Conservation (phyloP, 2,329 filamentous ascomycete species). For the Chrysosporium queenslandicum region DNA sequence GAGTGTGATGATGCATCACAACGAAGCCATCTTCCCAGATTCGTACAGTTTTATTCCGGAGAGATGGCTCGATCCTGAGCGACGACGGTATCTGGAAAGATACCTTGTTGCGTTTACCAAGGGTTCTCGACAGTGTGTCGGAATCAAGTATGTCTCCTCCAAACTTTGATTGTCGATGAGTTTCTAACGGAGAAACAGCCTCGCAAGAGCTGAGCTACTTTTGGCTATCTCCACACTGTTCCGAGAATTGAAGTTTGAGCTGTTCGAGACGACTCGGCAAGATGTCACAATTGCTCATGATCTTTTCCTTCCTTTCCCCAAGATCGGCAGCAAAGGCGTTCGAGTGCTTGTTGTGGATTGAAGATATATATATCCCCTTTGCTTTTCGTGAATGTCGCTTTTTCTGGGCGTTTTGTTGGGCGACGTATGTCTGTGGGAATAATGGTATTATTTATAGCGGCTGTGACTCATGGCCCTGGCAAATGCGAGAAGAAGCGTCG, state of each 20-base stretch:
- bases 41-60: conserved; percentile 23
- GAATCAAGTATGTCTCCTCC: conserved; percentile 28
- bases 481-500: background rate
- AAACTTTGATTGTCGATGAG: background rate
- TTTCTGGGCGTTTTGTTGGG: background rate
- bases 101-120: conserved; percentile 30
- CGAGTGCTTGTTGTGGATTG: conserved; percentile 17
- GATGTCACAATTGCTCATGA: conserved; percentile 21
- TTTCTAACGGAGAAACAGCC: background rate
- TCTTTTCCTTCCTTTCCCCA: conserved; percentile 21
- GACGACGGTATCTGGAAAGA: conserved; percentile 17
- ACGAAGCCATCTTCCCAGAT: conserved; percentile 24
- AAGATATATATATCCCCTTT: background rate
- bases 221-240: conserved; percentile 15
- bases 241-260: conserved; percentile 18
- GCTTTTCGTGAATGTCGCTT: background rate
- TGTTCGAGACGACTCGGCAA: conserved; percentile 17
- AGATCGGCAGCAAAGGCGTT: conserved; percentile 22
- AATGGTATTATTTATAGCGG: background rate
- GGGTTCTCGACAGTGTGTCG: conserved; percentile 37
- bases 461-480: too few relatives aligned
- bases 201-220: conserved; percentile 7
- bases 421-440: background rate
- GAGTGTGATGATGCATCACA: conserved; percentile 18
- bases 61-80: conserved; percentile 22